A percentile compares a stretch with the other conserved stretches of the same genome.
phyloP scores from a whole-genome alignment of 192 early-diverging fungal genomes.

The Pilobolus umbonatus region DNA sequence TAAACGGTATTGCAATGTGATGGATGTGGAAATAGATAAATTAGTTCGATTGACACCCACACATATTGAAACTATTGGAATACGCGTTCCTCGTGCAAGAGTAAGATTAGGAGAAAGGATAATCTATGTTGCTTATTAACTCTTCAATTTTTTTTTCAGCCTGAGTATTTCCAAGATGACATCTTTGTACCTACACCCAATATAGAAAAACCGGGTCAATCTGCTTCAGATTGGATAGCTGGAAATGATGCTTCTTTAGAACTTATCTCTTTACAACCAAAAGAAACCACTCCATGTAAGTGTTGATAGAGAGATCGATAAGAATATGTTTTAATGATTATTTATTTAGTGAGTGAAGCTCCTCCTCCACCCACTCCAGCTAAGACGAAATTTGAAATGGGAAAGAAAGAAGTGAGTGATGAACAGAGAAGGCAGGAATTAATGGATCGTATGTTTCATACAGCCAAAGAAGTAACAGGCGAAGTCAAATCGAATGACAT shows the following conservation, averaged over 20 bases:
- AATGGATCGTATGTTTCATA: conserved; percentile 35
- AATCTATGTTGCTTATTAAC: background rate
- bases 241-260: conserved; percentile 19
- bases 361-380: conserved; percentile 21
- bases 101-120: conserved; percentile 23
- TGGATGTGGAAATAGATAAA: conserved; percentile 63
- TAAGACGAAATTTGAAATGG: conserved; percentile 34
- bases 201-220: conserved; percentile 41
- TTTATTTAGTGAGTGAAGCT: conserved; percentile 20
- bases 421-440: conserved; percentile 28
- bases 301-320: background rate
- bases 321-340: background rate
- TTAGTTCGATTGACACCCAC: conserved; percentile 64
- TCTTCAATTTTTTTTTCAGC: conserved; percentile 26
- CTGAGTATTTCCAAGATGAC: conserved; percentile 91
- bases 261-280: conserved; percentile 25
- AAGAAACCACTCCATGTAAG: conserved; percentile 31
- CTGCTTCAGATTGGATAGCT: conserved; percentile 56
- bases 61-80: conserved; percentile 67
- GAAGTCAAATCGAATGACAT: conserved; percentile 1
- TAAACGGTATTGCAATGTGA: conserved; percentile 62
- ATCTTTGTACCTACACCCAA: conserved; percentile 68
- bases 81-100: conserved; percentile 70
- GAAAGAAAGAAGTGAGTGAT: conserved; percentile 21
- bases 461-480: conserved; percentile 25